Evolutionary conservation across 2,329 filamentous ascomycete species (phyloP).

Genomic region (Grosmannia penicillata): DNA sequence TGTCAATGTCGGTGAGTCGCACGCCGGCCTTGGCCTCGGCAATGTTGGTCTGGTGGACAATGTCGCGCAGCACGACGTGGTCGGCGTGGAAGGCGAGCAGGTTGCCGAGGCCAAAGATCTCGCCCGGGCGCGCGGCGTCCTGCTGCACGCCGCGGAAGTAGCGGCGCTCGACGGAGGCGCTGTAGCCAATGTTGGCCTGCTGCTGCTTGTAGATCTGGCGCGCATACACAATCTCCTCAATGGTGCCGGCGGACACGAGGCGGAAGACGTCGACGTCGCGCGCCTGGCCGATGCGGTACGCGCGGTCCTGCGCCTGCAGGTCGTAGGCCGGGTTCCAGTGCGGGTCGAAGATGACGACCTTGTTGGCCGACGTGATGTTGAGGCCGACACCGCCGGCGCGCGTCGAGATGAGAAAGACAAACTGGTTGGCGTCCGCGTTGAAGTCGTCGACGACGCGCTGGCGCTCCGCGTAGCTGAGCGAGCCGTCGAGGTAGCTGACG

Average conservation of each 20-base stretch:
- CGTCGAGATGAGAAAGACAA: slow-evolving; percentile 92
- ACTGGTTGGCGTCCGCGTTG: slow-evolving; percentile 74
- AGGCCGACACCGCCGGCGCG: slow-evolving; percentile 85
- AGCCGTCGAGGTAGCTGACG: slow-evolving; percentile 80
- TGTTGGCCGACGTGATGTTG: slow-evolving; percentile 96
- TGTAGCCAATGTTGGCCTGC: slow-evolving; percentile 95
- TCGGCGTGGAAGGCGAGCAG: slow-evolving; percentile 71
- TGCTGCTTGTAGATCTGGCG: slow-evolving; percentile 98
- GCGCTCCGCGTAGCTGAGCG: slow-evolving; percentile 69
- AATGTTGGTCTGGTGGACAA: slow-evolving; percentile 96
- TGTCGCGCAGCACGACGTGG: slow-evolving; percentile 74
- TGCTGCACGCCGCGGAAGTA: slow-evolving; percentile 95
- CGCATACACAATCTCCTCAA: slow-evolving; percentile 95
- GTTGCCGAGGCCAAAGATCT: slow-evolving; percentile 84
- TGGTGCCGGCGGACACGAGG: slow-evolving; percentile 76
- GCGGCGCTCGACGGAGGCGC: slow-evolving; percentile 75
- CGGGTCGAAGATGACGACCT: slow-evolving; percentile 91
- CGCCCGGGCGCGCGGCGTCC: slow-evolving; percentile 66
- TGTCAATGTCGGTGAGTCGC: slow-evolving; percentile 60
- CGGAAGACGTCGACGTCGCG: slow-evolving; percentile 93
- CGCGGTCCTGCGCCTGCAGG: slow-evolving; percentile 87
- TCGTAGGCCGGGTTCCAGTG: slow-evolving; percentile 97
- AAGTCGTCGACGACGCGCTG: slow-evolving; percentile 76
- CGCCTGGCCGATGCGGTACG: slow-evolving; percentile 86
- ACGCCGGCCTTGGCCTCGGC: slow-evolving; percentile 84